Evolutionary conservation across 2,329 filamentous ascomycete species (phyloP).

Genomic region (Aureobasidium sp.): DNA sequence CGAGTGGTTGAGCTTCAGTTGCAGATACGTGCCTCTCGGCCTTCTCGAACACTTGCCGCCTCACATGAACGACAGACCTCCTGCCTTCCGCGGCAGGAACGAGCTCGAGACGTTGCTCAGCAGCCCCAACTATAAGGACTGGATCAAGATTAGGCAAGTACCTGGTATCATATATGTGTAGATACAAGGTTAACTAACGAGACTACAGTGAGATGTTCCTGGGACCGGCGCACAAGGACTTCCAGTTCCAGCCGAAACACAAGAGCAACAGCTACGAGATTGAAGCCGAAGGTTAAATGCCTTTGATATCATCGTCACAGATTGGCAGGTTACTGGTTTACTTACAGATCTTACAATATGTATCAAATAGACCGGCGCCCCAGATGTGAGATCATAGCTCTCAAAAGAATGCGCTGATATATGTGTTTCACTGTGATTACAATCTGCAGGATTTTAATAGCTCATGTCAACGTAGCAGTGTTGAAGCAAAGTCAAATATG

Average conservation of each 20-base stretch:
- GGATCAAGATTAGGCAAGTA: conserved; percentile 92
- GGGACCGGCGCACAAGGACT: conserved; percentile 79
- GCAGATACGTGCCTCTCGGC: conserved; percentile 85
- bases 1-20: conserved; percentile 91
- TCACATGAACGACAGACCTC: conserved; percentile 80
- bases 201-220: conserved; percentile 84
- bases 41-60: conserved; percentile 84
- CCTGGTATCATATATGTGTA: not conserved
- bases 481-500: not conserved
- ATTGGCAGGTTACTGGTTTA: not conserved
- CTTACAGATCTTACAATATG: not conserved
- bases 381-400: not conserved
- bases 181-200: not conserved
- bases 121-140: conserved; percentile 89
- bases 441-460: not conserved
- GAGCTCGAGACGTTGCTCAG: conserved; percentile 91
- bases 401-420: not conserved
- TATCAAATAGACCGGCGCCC: not conserved
- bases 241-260: conserved; percentile 95
- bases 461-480: not conserved
- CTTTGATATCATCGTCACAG: not conserved
- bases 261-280: conserved; percentile 88
- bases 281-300: conserved; percentile 57
- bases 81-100: conserved; percentile 73
- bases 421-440: not conserved